Conservation (phyloP, 2,329 filamentous ascomycete genomes). For the Trichoderma endophyticum region DNA sequence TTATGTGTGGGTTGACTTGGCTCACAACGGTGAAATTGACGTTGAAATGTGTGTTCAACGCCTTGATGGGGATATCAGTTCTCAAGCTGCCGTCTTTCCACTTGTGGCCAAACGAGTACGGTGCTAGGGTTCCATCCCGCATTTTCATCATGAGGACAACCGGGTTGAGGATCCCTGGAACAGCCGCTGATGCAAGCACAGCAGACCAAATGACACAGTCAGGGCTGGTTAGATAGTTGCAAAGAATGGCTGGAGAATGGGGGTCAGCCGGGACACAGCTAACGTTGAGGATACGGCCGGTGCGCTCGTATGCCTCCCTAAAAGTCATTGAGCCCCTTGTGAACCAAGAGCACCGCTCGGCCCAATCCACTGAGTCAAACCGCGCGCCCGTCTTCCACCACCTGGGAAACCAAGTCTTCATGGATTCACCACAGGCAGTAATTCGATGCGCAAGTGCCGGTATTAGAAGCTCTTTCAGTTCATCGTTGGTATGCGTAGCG, state of each 20-base stretch:
- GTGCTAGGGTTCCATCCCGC: conserved; percentile 69
- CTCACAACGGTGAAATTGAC: conserved; percentile 92
- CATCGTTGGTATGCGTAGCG: conserved; percentile 86
- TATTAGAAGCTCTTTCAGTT: conserved; percentile 79
- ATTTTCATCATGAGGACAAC: conserved; percentile 91
- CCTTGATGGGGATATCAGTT: conserved; percentile 92
- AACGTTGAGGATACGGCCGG: conserved; percentile 91
- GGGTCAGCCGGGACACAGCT: conserved; percentile 94
- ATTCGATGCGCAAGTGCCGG: conserved; percentile 84
- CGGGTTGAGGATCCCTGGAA: conserved; percentile 92
- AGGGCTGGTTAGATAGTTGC: conserved; percentile 91
- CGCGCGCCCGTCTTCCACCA: conserved; percentile 93
- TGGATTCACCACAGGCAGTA: conserved; percentile 76
- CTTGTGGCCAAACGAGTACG: conserved; percentile 96
- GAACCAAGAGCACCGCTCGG: conserved; percentile 81
- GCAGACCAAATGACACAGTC: conserved; percentile 99
- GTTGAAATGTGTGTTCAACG: conserved; percentile 94
- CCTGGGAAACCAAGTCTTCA: conserved; percentile 71
- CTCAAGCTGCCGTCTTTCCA: conserved; percentile 97
- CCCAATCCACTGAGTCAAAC: conserved; percentile 94
- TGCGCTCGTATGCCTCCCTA: conserved; percentile 88
- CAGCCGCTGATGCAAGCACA: conserved; percentile 88
- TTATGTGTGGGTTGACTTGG: conserved; percentile 95
- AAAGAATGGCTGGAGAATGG: conserved; percentile 85
- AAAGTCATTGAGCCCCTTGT: conserved; percentile 90